phyloP scores from a whole-genome alignment of 345 rosid species.

The Boechera stricta region DNA sequence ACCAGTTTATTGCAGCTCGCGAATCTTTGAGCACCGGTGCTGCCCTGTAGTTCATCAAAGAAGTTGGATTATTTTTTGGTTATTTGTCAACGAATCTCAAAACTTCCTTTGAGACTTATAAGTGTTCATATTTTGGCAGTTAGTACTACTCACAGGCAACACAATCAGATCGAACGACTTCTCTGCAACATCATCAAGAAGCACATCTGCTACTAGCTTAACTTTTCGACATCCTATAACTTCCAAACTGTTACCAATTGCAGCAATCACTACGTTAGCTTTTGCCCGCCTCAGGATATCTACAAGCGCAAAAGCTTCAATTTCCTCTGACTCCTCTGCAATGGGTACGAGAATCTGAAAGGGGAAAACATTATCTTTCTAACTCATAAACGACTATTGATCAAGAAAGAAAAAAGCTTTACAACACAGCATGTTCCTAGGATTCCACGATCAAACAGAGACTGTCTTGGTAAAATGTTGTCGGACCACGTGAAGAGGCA shows the following conservation, averaged over 20 bases:
- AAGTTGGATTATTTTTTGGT: conserved; percentile 3
- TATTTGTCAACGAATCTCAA: neutral
- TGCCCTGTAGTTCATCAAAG: conserved; percentile 61
- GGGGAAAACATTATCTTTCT: conserved; percentile 7
- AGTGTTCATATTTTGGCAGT: neutral
- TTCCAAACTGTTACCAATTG: conserved; percentile 78
- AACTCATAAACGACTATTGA: neutral
- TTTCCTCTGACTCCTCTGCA: conserved; percentile 88
- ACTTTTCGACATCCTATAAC: conserved; percentile 74
- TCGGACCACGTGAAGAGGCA: neutral
- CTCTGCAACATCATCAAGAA: conserved; percentile 84
- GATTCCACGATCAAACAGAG: conserved; percentile 16
- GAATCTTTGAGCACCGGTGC: conserved; percentile 84
- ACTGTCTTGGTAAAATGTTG: neutral
- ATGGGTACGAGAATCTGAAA: conserved; percentile 91
- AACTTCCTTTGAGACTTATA: neutral
- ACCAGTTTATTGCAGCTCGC: conserved; percentile 79
- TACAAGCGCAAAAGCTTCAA: conserved; percentile 83
- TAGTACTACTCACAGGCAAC: conserved; percentile 72
- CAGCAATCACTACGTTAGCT: conserved; percentile 84
- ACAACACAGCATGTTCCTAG: conserved; percentile 3
- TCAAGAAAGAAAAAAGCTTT: conserved; percentile 9
- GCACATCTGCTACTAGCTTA: conserved; percentile 79
- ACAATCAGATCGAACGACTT: conserved; percentile 85
- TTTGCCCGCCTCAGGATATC: conserved; percentile 84